phyloP scores from a whole-genome alignment of 768 basidiomycete species.

The Rhodotorula taiwanensis region DNA sequence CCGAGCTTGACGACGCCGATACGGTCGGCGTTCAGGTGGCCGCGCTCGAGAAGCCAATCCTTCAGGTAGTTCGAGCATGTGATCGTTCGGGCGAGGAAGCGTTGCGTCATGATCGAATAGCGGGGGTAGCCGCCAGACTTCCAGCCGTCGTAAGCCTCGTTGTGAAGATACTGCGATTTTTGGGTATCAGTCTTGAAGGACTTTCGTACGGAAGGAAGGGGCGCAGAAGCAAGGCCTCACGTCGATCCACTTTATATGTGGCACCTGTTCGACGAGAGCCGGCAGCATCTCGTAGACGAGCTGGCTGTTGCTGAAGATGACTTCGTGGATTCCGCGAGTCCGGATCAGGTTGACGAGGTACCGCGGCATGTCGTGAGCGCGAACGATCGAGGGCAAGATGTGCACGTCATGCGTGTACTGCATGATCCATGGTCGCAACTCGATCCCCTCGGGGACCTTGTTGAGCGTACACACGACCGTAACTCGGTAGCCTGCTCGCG shows the following conservation, averaged over 20 bases:
- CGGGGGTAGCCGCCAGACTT: conserved; percentile 38
- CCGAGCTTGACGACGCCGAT: conserved; percentile 40
- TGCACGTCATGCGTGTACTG: conserved; percentile 38
- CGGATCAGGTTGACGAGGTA: conserved; percentile 35
- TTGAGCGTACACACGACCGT: conserved; percentile 35
- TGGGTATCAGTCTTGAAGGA: too few relatives aligned
- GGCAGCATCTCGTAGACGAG: conserved; percentile 36
- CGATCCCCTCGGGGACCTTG: conserved; percentile 29
- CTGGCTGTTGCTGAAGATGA: conserved; percentile 34
- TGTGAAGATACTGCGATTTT: conserved; percentile 35
- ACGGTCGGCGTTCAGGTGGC: conserved; percentile 22
- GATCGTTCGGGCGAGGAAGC: conserved; percentile 38
- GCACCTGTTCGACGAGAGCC: conserved; percentile 32
- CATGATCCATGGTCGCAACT: conserved; percentile 30
- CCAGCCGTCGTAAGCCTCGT: conserved; percentile 39
- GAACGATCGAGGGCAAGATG: conserved; percentile 34
- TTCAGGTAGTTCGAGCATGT: conserved; percentile 38
- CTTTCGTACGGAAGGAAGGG: background rate
- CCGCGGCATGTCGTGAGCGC: conserved; percentile 31
- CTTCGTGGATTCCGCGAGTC: conserved; percentile 15
- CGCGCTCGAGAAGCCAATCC: conserved; percentile 30
- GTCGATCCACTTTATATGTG: conserved; percentile 34
- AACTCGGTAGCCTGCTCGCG: conserved; percentile 35
- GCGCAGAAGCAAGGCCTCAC: too few relatives aligned
- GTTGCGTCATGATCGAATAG: conserved; percentile 37